Evolutionary conservation across 257 asterid genomes (phyloP), one percentile per base, ranked within the genome.

Genomic region (Rubia yunnanensis): DNA sequence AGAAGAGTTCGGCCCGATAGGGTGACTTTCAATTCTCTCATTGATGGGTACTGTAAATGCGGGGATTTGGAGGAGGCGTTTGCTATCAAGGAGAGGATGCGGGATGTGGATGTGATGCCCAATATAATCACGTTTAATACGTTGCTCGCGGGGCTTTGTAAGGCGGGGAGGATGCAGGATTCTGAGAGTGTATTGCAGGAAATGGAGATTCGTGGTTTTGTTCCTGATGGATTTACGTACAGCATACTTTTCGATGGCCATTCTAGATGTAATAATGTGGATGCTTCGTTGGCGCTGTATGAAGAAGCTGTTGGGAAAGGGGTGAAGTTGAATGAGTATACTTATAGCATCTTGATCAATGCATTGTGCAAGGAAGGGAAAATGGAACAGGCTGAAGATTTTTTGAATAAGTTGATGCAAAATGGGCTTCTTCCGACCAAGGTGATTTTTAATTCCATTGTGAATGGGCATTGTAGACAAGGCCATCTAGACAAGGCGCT

Each of bases 201-300:
- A 76, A 91, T 91, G 92, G 60, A 67, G 28, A 70, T 44, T 17
- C 49, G 39, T 69, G 94, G 95, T n/a, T 78, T 85, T 72, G 75
- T 59, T 28, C 90, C 94, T 4, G 95, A 91, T 78, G 86, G 80
- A 10, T 83, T 73, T 70, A 91, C 95, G 1, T 86, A 77, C 63
- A 79, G 91, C 74, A 70, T 80, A 70, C 80, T 91, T 35, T 81
- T 88, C n/a, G 83, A 88, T 70, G 95, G 96, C 56, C 78, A 72
- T 72, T 77, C 77, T 0, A 81, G 80, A 72, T 58, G 63, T 63
- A 44, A 44, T 17, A 44, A 44, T 44, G 20, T 17, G 52, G 52
- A 44, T 44, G 52, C 52, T 17, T 15, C 52, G 7, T 1, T 44
- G 52, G 52, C 52, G 7, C 17, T 44, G 20, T 20, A 44, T 44